Base-by-base conservation (phyloP, 805 yeast species). In the Ogataea chonburiensis region DNA sequence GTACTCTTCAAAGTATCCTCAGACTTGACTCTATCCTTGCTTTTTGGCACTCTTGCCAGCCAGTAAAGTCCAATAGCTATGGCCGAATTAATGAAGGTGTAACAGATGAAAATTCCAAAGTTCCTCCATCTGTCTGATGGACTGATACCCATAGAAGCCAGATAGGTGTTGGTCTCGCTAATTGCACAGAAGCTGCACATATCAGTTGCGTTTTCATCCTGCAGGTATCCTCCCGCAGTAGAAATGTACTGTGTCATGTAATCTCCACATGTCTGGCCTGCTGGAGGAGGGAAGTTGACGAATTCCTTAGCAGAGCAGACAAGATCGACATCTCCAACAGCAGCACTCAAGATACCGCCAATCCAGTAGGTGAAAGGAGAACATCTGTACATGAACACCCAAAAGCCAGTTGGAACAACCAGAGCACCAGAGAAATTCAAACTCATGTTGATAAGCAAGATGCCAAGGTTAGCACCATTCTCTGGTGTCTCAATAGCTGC, bases 351-450 rank as follows among this genome's bases (percentile, higher is more conserved):
- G 49, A 76, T 58, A 27, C 77, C 79, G 13, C 68, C 63, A 35
- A 83, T 64, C 63, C 81, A 69, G 49, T 82, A 84, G 1, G 87
- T 79, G 45, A 81, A 64, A 12, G 93, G 91, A 16, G 81, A 76
- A 13, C 68, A 72, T 55, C 88, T 68, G 68, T 81, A 83, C 86
- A 83, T 79, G 68, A 81, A 83, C 28, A 72, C 66, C 88, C 89
- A 77, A 68, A 85, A 85, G n/a, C 86, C 77, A 13, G 66, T 54
- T 28, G 77, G 73, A 16, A 75, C 65, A 11, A 74, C 77, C 64
- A 85, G 64, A 28, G 81, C 86, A 70, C 95, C 95, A 70, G 87
- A 81, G 75, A 84, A 82, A 37, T 74, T 72, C 62, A 85, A 64
- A 24, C 77, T 66, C 68, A 81, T 61, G 2, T 83, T 75, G 60